Conservation (phyloP, 306 rosid genomes). For the Dicorynia guianensis region DNA sequence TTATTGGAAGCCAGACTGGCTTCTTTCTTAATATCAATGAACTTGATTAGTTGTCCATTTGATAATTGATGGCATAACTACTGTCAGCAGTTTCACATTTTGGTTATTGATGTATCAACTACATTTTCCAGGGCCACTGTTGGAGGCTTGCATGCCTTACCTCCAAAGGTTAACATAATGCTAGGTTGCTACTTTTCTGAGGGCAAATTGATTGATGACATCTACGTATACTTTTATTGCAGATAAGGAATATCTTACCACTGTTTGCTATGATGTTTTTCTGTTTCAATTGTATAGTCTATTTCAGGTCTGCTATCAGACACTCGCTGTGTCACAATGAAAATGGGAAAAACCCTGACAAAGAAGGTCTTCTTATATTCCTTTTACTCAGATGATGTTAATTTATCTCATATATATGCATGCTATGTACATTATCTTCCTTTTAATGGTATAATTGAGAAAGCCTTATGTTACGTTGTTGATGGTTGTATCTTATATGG, state of each 20-base stretch:
- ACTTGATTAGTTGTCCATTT: slow-evolving; percentile 26
- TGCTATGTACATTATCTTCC: slow-evolving; percentile 24
- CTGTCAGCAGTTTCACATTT: background rate
- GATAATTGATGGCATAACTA: slow-evolving; percentile 11
- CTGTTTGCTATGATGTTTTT: slow-evolving; percentile 26
- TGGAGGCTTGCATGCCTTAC: slow-evolving; percentile 62
- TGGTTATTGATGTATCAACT: slow-evolving; percentile 48
- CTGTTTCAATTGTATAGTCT: slow-evolving; percentile 30
- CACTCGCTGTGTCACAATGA: slow-evolving; percentile 30
- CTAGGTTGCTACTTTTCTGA: slow-evolving; percentile 53
- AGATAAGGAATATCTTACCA: slow-evolving; percentile 42
- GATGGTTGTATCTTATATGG: background rate
- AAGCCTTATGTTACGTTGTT: slow-evolving; percentile 28
- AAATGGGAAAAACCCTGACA: slow-evolving; percentile 33
- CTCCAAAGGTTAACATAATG: slow-evolving; percentile 56
- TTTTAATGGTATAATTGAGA: slow-evolving; percentile 15
- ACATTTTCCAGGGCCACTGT: slow-evolving; percentile 63
- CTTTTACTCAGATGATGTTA: slow-evolving; percentile 21
- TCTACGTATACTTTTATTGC: slow-evolving; percentile 32
- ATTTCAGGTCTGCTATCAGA: slow-evolving; percentile 46
- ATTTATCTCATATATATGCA: slow-evolving; percentile 32
- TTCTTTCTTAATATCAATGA: slow-evolving; percentile 24
- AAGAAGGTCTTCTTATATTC: slow-evolving; percentile 36
- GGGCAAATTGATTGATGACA: slow-evolving; percentile 50
- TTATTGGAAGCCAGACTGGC: background rate